Conservation (phyloP, 306 rosid genomes). For the Hylodesmum podocarpum region DNA sequence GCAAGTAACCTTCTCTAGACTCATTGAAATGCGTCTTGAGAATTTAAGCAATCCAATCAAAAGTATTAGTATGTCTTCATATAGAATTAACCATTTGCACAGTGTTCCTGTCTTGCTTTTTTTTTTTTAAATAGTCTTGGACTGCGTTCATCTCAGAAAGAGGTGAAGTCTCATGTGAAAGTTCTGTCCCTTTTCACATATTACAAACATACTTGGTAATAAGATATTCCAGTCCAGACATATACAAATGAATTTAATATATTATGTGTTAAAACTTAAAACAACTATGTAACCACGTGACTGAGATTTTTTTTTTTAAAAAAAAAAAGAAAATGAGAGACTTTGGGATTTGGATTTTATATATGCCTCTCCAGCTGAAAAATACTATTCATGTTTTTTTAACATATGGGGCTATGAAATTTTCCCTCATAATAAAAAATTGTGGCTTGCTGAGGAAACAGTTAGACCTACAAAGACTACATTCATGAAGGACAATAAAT, state of each 20-base stretch:
- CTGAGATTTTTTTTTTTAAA: too few species aligned
- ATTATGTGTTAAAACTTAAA: slow-evolving; percentile 13
- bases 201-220: not conserved
- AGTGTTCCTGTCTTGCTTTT: not conserved
- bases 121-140: not conserved
- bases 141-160: not conserved
- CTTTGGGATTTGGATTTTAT: slow-evolving; percentile 27
- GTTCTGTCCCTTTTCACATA: slow-evolving; percentile 12
- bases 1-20: not conserved
- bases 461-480: not conserved
- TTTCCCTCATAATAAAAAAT: not conserved
- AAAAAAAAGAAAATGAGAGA: slow-evolving; percentile 18
- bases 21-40: slow-evolving; percentile 19
- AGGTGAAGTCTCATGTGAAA: slow-evolving; percentile 29
- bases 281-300: slow-evolving; percentile 40
- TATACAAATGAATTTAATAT: not conserved
- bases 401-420: not conserved
- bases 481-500: not conserved
- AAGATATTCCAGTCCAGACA: not conserved
- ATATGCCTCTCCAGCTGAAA: not conserved
- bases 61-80: not conserved
- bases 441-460: not conserved
- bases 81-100: slow-evolving; percentile 7
- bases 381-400: not conserved
- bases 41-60: slow-evolving; percentile 16